Base-by-base conservation (phyloP, 2,329 filamentous ascomycete genomes). In the Madurella mycetomatis region DNA sequence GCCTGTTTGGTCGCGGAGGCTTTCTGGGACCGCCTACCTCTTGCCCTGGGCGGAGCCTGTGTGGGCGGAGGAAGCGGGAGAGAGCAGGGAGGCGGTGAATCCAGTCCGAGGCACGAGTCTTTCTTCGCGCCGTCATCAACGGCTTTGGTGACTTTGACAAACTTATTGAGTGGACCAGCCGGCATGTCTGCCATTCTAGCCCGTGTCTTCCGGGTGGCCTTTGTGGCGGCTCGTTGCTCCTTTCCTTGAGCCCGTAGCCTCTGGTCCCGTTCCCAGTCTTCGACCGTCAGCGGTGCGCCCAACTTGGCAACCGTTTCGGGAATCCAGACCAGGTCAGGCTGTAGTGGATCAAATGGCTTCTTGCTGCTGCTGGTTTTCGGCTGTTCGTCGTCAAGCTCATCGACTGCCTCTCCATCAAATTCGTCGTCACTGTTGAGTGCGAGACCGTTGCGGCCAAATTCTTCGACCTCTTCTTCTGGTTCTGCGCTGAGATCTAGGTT, bases 401-500 rank as follows among this genome's bases (percentile, higher is more conserved):
- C 64, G 0, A 25, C 58, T 1, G 31, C 52, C 18, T 63, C 67
- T 67, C 63, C 77, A 0, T 76, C 77, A 13, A 82, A 73, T 9
- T 88, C 85, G 39, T 88, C 84, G 50, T 90, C 86, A 55, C 81
- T 83, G 59, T 83, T 82, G n/a, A 84, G 73, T 1, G 82, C 82
- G 13, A 85, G 68, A 0, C 81, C 81, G 45, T 74, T 74, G 30
- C 82, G 75, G 1, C 75, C 77, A 59, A 72, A 78, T 0, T 68
- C 59, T 2, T 80, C 76, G 1, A 76, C 59, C 16, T 58, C 74
- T 55, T 83, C 83, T 15, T 88, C 85, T 31, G 83, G 80, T 66
- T 96, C 92, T 0, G 78, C 76, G 11, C 83, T 80, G 19, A 96
- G 72, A 64, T 95, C 84, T 40, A 97, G 79, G 0, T 84, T 84